Evolutionary conservation across 176 grass and related monocot species (phyloP).

Genomic region (Phragmites australis): DNA sequence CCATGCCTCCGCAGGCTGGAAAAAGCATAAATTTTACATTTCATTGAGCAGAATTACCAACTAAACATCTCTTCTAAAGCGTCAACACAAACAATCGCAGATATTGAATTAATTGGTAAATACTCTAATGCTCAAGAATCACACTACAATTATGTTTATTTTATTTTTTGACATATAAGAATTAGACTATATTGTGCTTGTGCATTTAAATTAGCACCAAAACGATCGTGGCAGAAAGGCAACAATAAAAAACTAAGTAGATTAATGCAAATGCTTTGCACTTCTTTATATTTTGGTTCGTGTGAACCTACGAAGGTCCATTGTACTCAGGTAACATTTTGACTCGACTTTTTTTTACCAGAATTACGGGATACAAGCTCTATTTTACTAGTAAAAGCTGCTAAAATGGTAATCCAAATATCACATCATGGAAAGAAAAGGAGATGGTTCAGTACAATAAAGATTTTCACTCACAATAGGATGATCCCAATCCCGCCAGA

Average conservation of each 20-base stretch:
- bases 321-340: neutral
- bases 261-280: neutral
- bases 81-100: constrained; percentile 9
- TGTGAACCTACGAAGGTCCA: neutral
- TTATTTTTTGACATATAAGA: neutral
- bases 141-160: neutral
- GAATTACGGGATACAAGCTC: neutral
- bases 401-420: neutral
- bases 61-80: neutral
- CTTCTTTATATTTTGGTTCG: neutral
- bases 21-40: constrained; percentile 10
- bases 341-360: neutral
- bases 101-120: neutral
- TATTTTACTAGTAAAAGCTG: constrained; percentile 9
- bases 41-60: constrained; percentile 21
- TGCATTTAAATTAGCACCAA: neutral
- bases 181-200: neutral
- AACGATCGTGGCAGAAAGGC: neutral
- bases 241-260: neutral
- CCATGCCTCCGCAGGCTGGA: constrained; percentile 65
- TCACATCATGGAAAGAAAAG: neutral
- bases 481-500: constrained; percentile 90
- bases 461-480: constrained; percentile 88
- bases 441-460: neutral
- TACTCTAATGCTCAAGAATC: neutral